phyloP scores from a whole-genome alignment of 208 protist species.

The Balamuthia mandrillaris region DNA sequence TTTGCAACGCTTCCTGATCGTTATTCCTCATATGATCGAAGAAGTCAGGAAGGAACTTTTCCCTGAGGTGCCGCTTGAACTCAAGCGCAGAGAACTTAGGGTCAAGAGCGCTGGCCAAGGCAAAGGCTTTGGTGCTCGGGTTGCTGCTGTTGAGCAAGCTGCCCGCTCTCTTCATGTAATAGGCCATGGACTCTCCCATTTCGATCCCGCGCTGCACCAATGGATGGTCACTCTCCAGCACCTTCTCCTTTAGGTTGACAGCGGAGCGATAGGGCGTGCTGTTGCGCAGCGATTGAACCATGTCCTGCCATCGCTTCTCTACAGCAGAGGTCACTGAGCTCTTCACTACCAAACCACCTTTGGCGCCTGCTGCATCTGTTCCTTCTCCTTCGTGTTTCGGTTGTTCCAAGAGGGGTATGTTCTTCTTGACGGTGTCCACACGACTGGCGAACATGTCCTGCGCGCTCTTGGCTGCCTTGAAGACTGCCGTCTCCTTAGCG shows the following conservation, averaged over 20 bases:
- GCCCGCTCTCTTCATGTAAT: not conserved
- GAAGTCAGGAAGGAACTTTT: no score
- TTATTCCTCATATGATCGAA: no score
- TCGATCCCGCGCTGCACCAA: not conserved
- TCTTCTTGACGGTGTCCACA: not conserved
- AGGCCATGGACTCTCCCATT: not conserved
- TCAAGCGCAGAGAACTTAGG: not conserved
- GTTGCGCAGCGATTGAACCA: not conserved
- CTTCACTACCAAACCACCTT: not conserved
- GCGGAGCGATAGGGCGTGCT: not conserved
- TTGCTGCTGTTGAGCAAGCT: not conserved
- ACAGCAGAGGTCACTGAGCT: not conserved
- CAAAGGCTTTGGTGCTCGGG: not conserved
- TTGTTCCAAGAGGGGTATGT: no score
- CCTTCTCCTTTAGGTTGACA: not conserved
- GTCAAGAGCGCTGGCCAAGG: not conserved
- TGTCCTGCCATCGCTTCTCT: not conserved
- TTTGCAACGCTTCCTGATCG: no score
- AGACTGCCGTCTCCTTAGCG: not conserved
- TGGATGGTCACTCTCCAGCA: conserved; percentile 2
- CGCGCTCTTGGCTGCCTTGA: not conserved
- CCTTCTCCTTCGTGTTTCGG: no score
- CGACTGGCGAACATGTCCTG: not conserved
- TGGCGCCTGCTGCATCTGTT: no score
- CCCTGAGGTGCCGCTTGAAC: conserved; percentile 1